phyloP scores from a whole-genome alignment of 1,284 basidiomycete genomes.

The Ganoderma resinaceum region DNA sequence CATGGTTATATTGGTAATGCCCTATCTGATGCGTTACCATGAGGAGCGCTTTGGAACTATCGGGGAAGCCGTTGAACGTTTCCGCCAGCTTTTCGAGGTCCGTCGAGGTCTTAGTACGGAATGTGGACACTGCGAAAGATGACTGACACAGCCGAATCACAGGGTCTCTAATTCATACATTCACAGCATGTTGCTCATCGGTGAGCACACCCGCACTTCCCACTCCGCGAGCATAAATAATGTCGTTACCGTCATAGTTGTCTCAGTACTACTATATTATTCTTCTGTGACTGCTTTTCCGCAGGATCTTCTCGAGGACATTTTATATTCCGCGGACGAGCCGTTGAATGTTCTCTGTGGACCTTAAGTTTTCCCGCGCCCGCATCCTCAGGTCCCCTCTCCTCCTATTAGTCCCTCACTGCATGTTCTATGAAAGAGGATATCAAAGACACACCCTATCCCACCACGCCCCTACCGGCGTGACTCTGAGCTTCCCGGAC shows the following conservation, averaged over 20 bases:
- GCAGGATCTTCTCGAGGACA: no score
- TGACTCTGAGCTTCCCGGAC: slow-evolving; percentile 35
- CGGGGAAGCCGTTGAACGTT: slow-evolving; percentile 39
- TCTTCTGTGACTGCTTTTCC: no score
- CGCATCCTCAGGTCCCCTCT: no score
- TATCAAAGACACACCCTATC: neutral
- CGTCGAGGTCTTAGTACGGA: no score
- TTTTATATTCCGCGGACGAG: no score
- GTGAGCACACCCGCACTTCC: slow-evolving; percentile 29
- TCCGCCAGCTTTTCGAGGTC: slow-evolving; percentile 41
- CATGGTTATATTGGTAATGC: slow-evolving; percentile 36
- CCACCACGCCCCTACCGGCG: slow-evolving; percentile 32
- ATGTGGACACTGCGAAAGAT: neutral
- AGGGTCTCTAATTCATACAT: slow-evolving; percentile 36
- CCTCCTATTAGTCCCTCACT: no score
- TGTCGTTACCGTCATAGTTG: no score
- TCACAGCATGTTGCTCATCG: slow-evolving; percentile 33
- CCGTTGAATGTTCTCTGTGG: no score
- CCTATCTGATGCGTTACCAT: slow-evolving; percentile 32
- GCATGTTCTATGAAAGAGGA: no score
- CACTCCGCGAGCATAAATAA: no score
- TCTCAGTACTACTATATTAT: no score
- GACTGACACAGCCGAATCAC: neutral
- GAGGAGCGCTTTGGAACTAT: slow-evolving; percentile 34
- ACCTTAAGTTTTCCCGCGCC: no score